Base-by-base conservation (phyloP, 495 filamentous ascomycete species). In the Mycothermus thermophilus region DNA sequence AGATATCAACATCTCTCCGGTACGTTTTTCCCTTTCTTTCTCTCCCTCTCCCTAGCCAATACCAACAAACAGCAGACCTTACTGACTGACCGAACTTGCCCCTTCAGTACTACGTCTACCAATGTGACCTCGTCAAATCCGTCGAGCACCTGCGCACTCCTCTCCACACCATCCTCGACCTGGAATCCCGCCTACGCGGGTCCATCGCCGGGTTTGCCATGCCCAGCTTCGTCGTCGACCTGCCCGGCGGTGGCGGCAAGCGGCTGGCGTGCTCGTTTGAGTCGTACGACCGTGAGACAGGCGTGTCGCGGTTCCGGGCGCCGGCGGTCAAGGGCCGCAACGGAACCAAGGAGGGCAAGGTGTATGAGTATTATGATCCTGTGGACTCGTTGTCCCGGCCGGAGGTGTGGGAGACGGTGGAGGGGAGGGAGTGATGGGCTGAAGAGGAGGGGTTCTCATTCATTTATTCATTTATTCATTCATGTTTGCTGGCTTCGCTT, bases 101-200 rank as follows among this genome's bases (percentile, higher is more conserved):
- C n/a, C 22, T 20, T 21, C 41, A 69, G 64, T 73, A 73, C 44
- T 74, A 74, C 46, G 60, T 74, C 29, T 74, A 74, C 48, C 68
- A 71, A 43, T 64, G 67, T 34, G 73, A 76, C 51, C 66, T 75
- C 59, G 68, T 74, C 15, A 48, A 53, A 11, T 62, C 57, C 19
- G 49, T 69, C 10, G 73, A 77, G 54, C 71, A 77, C 39, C 54
- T 75, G n/a, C 67, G 73, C 28, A 76, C 71, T 13, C 69, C 69
- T 15, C 58, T 77, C 12, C 57, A 57, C 25, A 71, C 66, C 2
- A 73, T 71, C 25, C 59, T 74, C 13, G 59, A 67, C 16, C 51
- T 75, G 4, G 71, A 76, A 43, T 46, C 59, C 17, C 42, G 63
- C 14, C 57, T 75, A 33, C 64, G 69, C 7, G 72, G 72, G 21